Conservation (phyloP, 1,139 yeast species). For the Meyerozyma smithsonii region DNA sequence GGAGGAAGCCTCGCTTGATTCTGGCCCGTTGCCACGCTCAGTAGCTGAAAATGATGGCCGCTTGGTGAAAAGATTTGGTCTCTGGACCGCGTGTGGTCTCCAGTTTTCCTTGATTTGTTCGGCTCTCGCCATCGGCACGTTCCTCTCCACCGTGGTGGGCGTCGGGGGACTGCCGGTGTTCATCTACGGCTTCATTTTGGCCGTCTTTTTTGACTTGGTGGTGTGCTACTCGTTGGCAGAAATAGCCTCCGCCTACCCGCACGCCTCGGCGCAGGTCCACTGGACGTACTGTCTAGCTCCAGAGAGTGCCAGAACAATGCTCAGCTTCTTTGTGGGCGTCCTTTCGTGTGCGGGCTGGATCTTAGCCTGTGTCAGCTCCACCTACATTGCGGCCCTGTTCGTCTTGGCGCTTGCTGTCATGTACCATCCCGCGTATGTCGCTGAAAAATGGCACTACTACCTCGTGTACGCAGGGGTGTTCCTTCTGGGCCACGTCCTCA, state of each 20-base stretch:
- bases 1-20: neutral
- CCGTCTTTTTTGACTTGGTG: constrained; percentile 18
- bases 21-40: too few species aligned
- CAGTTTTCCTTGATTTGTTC: constrained; percentile 23
- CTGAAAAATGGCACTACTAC: constrained; percentile 22
- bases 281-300: constrained; percentile 27
- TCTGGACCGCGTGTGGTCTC: constrained; percentile 21
- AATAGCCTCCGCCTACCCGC: constrained; percentile 25
- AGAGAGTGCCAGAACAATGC: constrained; percentile 11
- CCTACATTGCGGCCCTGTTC: constrained; percentile 8
- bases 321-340: constrained; percentile 17
- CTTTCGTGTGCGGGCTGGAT: constrained; percentile 13
- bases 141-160: constrained; percentile 21
- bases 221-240: constrained; percentile 24
- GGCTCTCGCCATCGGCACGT: constrained; percentile 23
- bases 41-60: too few species aligned
- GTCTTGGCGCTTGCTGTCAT: constrained; percentile 9
- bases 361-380: constrained; percentile 9
- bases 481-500: constrained; percentile 9
- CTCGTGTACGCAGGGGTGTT: constrained; percentile 16
- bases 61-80: constrained; percentile 18
- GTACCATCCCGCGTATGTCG: constrained; percentile 19
- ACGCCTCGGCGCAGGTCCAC: constrained; percentile 26
- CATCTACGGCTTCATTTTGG: constrained; percentile 20
- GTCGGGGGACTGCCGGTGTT: constrained; percentile 25